Evolutionary conservation across 1,284 basidiomycete species (phyloP).

Genomic region (Trichosporon faecale): DNA sequence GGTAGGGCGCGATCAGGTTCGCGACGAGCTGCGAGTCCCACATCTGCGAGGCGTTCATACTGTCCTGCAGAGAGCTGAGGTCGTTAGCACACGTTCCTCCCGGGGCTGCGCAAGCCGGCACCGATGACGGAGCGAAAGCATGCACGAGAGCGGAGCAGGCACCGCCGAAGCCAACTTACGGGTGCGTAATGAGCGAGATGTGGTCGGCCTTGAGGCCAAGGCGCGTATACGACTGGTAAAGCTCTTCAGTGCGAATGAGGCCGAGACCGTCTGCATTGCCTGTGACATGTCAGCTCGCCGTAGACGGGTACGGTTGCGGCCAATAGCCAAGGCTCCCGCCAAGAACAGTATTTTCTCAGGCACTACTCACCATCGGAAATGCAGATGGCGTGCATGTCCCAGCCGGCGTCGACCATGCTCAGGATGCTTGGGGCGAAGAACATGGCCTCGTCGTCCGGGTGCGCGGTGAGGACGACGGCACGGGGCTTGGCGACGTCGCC

Average conservation of each 20-base stretch:
- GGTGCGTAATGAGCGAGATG: conserved; percentile 66
- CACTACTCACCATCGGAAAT: conserved; percentile 48
- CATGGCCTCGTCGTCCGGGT: conserved; percentile 68
- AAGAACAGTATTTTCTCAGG: conserved; percentile 46
- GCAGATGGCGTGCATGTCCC: conserved; percentile 52
- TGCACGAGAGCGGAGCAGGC: background rate
- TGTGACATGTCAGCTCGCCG: conserved; percentile 21
- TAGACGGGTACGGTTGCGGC: background rate
- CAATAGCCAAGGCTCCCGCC: conserved; percentile 1
- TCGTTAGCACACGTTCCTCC: conserved; percentile 5
- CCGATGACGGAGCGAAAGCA: conserved; percentile 12
- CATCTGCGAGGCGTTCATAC: conserved; percentile 54
- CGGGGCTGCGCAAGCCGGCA: background rate
- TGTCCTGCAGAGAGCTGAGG: conserved; percentile 56
- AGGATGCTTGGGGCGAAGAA: conserved; percentile 61
- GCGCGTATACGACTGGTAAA: conserved; percentile 64
- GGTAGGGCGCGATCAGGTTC: conserved; percentile 56
- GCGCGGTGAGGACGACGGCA: conserved; percentile 54
- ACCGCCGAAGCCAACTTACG: conserved; percentile 57
- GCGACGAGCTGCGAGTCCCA: conserved; percentile 70
- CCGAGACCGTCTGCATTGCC: conserved; percentile 83
- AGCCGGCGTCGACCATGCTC: conserved; percentile 36
- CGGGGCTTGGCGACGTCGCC: conserved; percentile 4
- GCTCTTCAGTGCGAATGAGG: conserved; percentile 61
- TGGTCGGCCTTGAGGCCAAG: conserved; percentile 64